phyloP scores from a whole-genome alignment of 2,329 filamentous ascomycete species.

The Akanthomyces dipterigenus region DNA sequence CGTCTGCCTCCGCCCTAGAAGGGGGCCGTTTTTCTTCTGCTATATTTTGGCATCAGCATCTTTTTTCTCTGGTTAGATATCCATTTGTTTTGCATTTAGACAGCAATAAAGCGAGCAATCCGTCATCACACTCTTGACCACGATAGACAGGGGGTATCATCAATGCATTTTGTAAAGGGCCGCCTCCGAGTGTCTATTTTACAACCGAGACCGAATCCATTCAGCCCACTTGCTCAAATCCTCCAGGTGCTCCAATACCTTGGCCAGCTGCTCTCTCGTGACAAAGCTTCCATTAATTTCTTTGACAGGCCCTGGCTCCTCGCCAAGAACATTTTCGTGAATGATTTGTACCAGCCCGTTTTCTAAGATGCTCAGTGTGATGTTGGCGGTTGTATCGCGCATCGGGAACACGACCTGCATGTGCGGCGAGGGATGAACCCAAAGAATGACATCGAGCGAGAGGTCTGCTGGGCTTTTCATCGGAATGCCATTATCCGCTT shows the following conservation, averaged over 20 bases:
- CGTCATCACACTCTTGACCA: background rate
- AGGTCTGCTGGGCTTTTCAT: slow-evolving; percentile 16
- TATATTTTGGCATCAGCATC: background rate
- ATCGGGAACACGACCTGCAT: slow-evolving; percentile 51
- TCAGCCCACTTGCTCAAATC: slow-evolving; percentile 48
- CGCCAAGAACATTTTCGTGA: slow-evolving; percentile 44
- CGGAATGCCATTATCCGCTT: background rate
- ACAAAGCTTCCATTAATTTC: slow-evolving; percentile 18
- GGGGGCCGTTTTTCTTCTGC: background rate
- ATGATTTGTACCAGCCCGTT: slow-evolving; percentile 53
- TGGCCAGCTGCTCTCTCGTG: slow-evolving; percentile 36
- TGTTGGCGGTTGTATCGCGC: slow-evolving; percentile 38
- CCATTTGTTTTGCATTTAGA: background rate
- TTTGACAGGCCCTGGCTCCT: slow-evolving; percentile 27
- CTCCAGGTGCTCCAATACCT: slow-evolving; percentile 42
- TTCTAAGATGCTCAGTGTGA: slow-evolving; percentile 52
- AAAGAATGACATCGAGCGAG: slow-evolving; percentile 48
- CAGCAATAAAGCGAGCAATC: background rate
- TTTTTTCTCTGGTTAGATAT: background rate
- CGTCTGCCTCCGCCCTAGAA: background rate
- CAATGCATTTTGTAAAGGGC: background rate
- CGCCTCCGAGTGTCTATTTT: slow-evolving; percentile 13
- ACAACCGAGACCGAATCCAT: slow-evolving; percentile 39
- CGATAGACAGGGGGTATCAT: background rate
- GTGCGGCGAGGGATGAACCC: slow-evolving; percentile 41